Evolutionary conservation across 371 early-diverging fungal species (phyloP), one percentile per base, ranked within the genome.

Genomic region (Mortierella sp.): DNA sequence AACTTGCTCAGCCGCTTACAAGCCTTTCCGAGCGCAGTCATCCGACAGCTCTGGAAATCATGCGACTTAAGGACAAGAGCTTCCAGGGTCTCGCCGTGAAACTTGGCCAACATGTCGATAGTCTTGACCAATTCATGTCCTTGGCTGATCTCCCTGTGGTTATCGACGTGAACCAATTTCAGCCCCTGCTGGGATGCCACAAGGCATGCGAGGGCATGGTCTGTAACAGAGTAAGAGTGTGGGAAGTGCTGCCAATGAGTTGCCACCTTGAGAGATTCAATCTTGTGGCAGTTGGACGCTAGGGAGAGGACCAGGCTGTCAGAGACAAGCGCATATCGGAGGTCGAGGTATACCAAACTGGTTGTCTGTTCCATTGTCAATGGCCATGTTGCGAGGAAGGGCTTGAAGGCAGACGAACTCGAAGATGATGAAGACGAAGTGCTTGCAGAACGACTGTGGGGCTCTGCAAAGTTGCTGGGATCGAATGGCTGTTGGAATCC

Each of bases 81-180:
- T 63, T 86, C 82, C 45, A 86, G 71, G 0, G 82, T 82, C 11
- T 72, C 48, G 19, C 86, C 86, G 24, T 86, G 86, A 13, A 24
- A 24, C 14, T 48, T 60, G 21, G 78, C 75, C 34, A 86, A 47
- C 16, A 47, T 52, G 54, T 82, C 76, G 42, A 86, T 77, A 11
- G 80, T 86, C 52, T 70, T 77, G 54, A 80, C 65, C 16, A 86
- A 52, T 16, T 82, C 75, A 38, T 86, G 86, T 11, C 82, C 86
- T 42, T 86, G 86, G 34, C 86, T 82, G 60, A 86, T 82, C 65
- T 86, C 86, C 16, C 86, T 78, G 26, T 82, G 80, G 58, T 86
- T 86, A 7, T 86, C 86, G 11, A 86, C 80, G 48, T 86, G 86
- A 42, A 86, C 68, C 28, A 86, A 42, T 47, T 72, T 76, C 13